phyloP scores from a whole-genome alignment of 2,329 filamentous ascomycete genomes.

The Calonectria ilicicola region DNA sequence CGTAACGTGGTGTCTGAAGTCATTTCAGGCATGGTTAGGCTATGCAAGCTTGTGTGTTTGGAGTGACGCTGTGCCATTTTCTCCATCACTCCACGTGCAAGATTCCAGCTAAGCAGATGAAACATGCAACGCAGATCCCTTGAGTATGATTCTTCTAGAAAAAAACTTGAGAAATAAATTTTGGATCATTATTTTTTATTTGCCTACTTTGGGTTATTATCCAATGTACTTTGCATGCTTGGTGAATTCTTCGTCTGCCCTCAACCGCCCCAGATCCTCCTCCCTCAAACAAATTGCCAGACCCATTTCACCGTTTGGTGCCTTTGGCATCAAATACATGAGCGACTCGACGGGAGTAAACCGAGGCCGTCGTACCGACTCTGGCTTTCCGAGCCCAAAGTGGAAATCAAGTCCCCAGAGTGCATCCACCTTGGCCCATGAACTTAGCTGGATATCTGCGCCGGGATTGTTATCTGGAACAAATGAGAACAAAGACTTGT shows the following conservation, averaged over 20 bases:
- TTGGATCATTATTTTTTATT: no score
- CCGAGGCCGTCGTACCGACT: slow-evolving; percentile 59
- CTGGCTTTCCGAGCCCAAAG: slow-evolving; percentile 57
- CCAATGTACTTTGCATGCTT: slow-evolving; percentile 32
- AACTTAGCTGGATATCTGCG: slow-evolving; percentile 64
- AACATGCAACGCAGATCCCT: no score
- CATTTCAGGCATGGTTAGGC: neutral
- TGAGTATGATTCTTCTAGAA: no score
- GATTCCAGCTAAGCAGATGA: no score
- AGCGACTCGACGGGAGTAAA: slow-evolving; percentile 61
- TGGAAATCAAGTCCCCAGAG: slow-evolving; percentile 61
- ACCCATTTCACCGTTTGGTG: slow-evolving; percentile 55
- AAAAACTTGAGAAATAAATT: no score
- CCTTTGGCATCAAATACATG: slow-evolving; percentile 62
- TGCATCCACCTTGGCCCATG: slow-evolving; percentile 61
- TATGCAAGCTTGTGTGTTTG: neutral
- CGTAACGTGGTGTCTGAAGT: neutral
- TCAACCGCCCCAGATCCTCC: slow-evolving; percentile 60
- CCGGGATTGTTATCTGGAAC: slow-evolving; percentile 50
- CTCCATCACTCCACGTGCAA: no score
- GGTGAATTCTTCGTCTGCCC: slow-evolving; percentile 54
- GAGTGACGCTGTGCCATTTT: neutral
- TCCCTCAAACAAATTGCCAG: slow-evolving; percentile 59
- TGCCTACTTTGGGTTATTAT: no score
- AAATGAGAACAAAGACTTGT: slow-evolving; percentile 51